Percentiles rank a stretch among this genome's conserved stretches.
Evolutionary conservation across 352 stramenopile species (phyloP).

Genomic region (Phytophthora melonis): DNA sequence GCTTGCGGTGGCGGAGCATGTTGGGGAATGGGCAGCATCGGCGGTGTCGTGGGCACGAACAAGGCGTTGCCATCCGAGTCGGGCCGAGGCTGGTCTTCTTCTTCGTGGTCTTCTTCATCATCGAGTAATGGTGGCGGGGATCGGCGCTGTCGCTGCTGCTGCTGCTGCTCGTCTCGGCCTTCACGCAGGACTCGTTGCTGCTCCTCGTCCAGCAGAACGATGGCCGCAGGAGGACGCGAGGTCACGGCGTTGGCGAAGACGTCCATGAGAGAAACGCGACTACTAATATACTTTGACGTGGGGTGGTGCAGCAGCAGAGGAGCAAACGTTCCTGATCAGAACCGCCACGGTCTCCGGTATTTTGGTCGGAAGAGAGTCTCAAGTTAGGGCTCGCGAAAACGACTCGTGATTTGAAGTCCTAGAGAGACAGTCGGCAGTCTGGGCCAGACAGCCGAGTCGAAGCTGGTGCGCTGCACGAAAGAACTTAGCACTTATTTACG

Average conservation of each 20-base stretch:
- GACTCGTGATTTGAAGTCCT: not conserved
- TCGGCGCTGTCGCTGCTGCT: no score
- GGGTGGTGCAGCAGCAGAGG: not conserved
- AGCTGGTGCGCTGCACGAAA: not conserved
- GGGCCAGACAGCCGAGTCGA: no score
- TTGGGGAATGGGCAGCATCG: conserved; percentile 37
- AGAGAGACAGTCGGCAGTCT: no score
- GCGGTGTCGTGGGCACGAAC: conserved; percentile 40
- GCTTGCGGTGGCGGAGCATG: conserved; percentile 22
- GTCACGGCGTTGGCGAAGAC: conserved; percentile 31
- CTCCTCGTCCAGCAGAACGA: conserved; percentile 68
- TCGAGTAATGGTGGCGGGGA: no score
- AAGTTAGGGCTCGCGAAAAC: not conserved
- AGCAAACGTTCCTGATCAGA: not conserved
- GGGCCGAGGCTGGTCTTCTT: conserved; percentile 1
- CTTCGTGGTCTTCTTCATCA: not conserved
- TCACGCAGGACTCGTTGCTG: conserved; percentile 59
- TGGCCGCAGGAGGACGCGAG: conserved; percentile 9
- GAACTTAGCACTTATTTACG: not conserved
- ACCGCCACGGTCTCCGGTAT: not conserved
- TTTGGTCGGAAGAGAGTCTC: not conserved
- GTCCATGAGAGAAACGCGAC: conserved; percentile 3
- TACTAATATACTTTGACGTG: no score
- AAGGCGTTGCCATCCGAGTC: conserved; percentile 26
- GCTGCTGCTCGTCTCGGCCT: not conserved